Conservation (phyloP, 2,329 filamentous ascomycete species). For the Mycosphaerelloides madeirae region DNA sequence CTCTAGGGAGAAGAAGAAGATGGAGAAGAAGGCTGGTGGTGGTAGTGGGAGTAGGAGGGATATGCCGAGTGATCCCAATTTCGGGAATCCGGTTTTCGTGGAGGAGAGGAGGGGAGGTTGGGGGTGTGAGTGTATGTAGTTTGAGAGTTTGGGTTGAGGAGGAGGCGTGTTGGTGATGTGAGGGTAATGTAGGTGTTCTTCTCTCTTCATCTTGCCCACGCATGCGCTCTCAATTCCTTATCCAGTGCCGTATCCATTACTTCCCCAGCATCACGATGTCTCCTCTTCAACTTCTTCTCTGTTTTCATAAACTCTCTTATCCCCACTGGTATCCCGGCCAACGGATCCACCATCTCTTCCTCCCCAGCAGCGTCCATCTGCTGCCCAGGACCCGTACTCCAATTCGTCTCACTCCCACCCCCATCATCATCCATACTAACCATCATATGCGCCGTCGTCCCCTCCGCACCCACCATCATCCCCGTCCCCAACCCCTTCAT, state of each 20-base stretch:
- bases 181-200: no score
- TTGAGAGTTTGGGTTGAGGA: no score
- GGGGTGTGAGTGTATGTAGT: no score
- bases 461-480: constrained; percentile 31
- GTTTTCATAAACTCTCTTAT: constrained; percentile 97
- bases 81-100: no score
- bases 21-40: no score
- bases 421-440: constrained; percentile 75
- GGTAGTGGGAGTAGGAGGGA: no score
- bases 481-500: constrained; percentile 28
- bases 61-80: no score
- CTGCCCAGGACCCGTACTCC: constrained; percentile 41
- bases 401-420: constrained; percentile 67
- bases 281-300: constrained; percentile 82
- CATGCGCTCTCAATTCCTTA: constrained; percentile 18
- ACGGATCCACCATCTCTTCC: constrained; percentile 56
- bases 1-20: no score
- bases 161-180: no score
- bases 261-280: constrained; percentile 44
- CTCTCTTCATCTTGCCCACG: constrained; percentile 7
- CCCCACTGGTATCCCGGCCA: constrained; percentile 78
- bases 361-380: constrained; percentile 5
- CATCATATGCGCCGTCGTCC: constrained; percentile 46
- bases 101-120: no score
- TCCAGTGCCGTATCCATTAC: constrained; percentile 16